phyloP scores from a whole-genome alignment of 495 filamentous ascomycete species.

The Tuber magnatum region DNA sequence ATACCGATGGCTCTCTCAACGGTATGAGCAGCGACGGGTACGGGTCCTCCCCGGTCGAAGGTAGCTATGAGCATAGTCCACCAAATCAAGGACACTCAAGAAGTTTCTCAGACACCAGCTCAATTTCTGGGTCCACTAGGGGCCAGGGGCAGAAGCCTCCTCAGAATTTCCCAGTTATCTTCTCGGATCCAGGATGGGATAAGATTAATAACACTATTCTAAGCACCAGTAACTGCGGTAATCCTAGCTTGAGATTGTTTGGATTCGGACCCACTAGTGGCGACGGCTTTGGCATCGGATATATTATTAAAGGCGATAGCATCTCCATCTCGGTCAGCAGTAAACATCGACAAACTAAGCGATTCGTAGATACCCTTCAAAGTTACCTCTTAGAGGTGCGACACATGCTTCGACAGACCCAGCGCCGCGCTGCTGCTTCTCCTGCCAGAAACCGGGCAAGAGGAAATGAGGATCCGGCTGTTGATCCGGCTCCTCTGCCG shows the following conservation, averaged over 20 bases:
- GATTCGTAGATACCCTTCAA: constrained; percentile 83
- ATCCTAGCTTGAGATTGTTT: constrained; percentile 92
- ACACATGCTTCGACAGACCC: constrained; percentile 64
- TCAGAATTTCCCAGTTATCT: constrained; percentile 61
- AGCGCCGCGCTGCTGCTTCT: constrained; percentile 45
- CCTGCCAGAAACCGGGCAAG: constrained; percentile 56
- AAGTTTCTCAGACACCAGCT: constrained; percentile 35
- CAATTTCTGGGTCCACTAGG: constrained; percentile 34
- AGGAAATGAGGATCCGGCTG: constrained; percentile 54
- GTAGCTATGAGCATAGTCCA: constrained; percentile 22
- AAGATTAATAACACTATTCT: constrained; percentile 90
- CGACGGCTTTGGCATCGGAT: constrained; percentile 95
- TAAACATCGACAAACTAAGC: constrained; percentile 85
- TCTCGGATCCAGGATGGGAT: constrained; percentile 87
- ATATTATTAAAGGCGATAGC: constrained; percentile 95
- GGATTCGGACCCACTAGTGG: constrained; percentile 92
- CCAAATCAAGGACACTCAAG: constrained; percentile 43
- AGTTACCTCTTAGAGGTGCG: constrained; percentile 83
- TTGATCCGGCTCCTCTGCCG: constrained; percentile 46
- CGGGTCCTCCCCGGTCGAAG: constrained; percentile 26
- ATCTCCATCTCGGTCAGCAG: constrained; percentile 86
- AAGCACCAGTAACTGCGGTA: constrained; percentile 97
- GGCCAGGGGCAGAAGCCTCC: constrained; percentile 36
- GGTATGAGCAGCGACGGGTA: constrained; percentile 47
- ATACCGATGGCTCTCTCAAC: constrained; percentile 51